A percentile compares a stretch with the other conserved stretches of the same genome.
These are phyloP conservation scores for Pyrus hybrid DNA, from an alignment of 331 rosid species.

Conservation along the genomic window DNA sequence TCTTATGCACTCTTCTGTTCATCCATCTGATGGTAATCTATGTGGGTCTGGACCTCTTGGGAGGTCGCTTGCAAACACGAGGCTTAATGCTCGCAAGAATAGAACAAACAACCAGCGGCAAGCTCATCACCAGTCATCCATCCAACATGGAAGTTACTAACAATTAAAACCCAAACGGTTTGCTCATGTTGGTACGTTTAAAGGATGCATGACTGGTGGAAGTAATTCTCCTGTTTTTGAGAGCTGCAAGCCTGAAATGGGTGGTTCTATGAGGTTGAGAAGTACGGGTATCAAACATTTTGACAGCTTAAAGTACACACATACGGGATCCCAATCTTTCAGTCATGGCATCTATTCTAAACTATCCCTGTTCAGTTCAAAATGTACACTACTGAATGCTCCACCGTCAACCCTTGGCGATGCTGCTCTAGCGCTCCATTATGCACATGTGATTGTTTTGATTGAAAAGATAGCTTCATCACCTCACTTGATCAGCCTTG, in stretches of 20 bases:
- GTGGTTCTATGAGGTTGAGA: slow-evolving; percentile 66
- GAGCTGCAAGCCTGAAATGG: slow-evolving; percentile 35
- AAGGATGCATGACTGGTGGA: slow-evolving; percentile 48
- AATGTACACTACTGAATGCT: slow-evolving; percentile 29
- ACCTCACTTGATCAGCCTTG: slow-evolving; percentile 47
- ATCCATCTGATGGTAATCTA: slow-evolving; percentile 41
- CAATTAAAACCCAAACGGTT: slow-evolving; percentile 33
- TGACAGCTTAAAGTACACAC: slow-evolving; percentile 19
- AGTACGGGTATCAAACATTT: slow-evolving; percentile 16
- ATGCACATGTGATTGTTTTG: slow-evolving; percentile 58
- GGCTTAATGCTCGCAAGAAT: slow-evolving; percentile 14
- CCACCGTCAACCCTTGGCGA: slow-evolving; percentile 56
- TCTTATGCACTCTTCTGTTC: slow-evolving; percentile 32
- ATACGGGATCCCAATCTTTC: slow-evolving; percentile 29
- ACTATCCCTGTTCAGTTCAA: slow-evolving; percentile 32
- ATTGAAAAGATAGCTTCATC: slow-evolving; percentile 57
- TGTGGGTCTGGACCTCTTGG: slow-evolving; percentile 30
- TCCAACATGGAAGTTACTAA: slow-evolving; percentile 21
- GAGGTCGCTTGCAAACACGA: slow-evolving; percentile 23
- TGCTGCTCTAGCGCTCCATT: slow-evolving; percentile 66
- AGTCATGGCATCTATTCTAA: slow-evolving; percentile 39
- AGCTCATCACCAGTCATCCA: slow-evolving; percentile 20
- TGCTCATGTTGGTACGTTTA: slow-evolving; percentile 43
- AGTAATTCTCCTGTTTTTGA: slow-evolving; percentile 39
- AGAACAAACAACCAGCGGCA: slow-evolving; percentile 27